Base-by-base conservation (phyloP, 1,284 basidiomycete species). In the Retiboletus flavoniger region DNA sequence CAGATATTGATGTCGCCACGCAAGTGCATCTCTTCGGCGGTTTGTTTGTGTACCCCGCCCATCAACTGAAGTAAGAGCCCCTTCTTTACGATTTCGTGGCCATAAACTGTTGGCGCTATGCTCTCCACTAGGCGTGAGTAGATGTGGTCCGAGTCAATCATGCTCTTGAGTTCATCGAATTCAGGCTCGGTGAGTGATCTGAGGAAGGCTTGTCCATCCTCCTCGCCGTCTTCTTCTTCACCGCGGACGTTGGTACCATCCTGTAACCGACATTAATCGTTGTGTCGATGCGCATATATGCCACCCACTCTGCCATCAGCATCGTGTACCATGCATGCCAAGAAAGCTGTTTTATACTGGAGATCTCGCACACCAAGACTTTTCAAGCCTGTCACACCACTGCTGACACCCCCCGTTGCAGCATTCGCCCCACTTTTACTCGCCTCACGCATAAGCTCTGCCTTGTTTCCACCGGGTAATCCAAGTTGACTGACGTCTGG, bases 31-130 rank as follows among this genome's bases (percentile, higher is more conserved):
- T 97, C 97, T 72, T 99, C 97, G 0, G 81, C 77, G 0, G 96
- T 99, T 69, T 95, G 86, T 72, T 99, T 99, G 77, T 99, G 96
- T 11, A 99, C 96, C 42, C 97, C 97, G n/a, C 97, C 96, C 93
- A 99, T 94, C 41, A 99, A 83, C 70, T 99, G 97, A 13, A 99
- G 79, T n/a, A 99, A 75, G 36, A 99, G 81, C 9, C 97, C 97
- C 73, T 99, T 99, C 78, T 99, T 99, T 63, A 98, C 95, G 51
- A 98, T 95, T 67, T 98, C 95, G 70, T 98, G 95, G 0, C 95
- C 96, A 65, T 98, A 99, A 1, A 99, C 96, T 0, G 97, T 98
- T 1, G 97, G 97, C 2, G 97, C 97, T 58, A 99, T 97, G 66
- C 91, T 95, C 65, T 90, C 86, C 17, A 99, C 96, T 5, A 99